Base-by-base conservation (phyloP, 345 rosid genomes). In the Bretschneidera sinensis region DNA sequence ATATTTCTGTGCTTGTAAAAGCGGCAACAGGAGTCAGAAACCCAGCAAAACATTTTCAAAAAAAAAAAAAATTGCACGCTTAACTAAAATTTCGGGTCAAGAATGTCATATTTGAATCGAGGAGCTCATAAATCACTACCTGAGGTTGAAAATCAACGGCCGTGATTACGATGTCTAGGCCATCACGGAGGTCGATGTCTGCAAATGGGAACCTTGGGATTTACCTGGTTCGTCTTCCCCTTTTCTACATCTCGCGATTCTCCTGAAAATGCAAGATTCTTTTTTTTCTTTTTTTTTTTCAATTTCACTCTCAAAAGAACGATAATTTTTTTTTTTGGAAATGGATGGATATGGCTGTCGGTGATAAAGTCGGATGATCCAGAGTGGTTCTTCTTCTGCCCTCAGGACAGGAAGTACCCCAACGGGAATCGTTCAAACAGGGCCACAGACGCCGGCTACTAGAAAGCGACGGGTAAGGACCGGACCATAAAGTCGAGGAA, bases 181-280 rank as follows among this genome's bases (percentile, higher is more conserved):
- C 33, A 83, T 92, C 54, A 85, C 81, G 19, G 98, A 89, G 69
- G 65, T 92, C 61, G 98, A 92, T 65, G 82, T 92, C 58, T 92
- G 98, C 85, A 89, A 84, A 76, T 80, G 88, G 85, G 96, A 92
- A 72, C 97, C 98, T 52, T 92, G 98, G 97, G 97, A 92, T 75
- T 80, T 92, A 57, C 96, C 98, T 56, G 85, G 96, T 55, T 60
- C 54, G 47, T 55, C 22, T 43, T 49, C 62, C 31, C 57, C 18
- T 51, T 18, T n/a, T 19, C 9, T 9, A 14, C 45, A 28, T 28
- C 33, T 28, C 5, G 45, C 4, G 10, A 39, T 39, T 9, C 45
- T 7, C 16, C 45, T 39, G 9, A 5, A 7, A 1, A 7, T 14
- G 10, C 45, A 11, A 39, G 45, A 39, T 39, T 39, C 45, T 31